Base-by-base conservation (phyloP, 1,284 basidiomycete species). In the Irpex sp. region DNA sequence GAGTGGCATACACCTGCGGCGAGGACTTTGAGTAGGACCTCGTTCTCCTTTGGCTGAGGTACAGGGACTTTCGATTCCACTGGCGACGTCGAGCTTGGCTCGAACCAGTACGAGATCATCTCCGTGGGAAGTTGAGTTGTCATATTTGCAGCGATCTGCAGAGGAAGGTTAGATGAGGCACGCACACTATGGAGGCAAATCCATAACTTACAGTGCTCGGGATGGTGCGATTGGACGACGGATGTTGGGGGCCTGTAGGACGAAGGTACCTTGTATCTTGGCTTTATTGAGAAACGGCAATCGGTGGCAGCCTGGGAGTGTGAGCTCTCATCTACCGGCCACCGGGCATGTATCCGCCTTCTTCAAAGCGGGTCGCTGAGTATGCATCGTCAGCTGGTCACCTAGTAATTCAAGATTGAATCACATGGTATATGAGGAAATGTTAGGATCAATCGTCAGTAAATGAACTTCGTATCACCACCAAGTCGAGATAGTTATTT, bases 121-220 rank as follows among this genome's bases (percentile, higher is more conserved):
- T 94, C 77, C 89, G 93, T 61, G 87, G 56, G 56, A 9, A 57
- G 39, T n/a, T 16, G 39, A 7, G 28, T 33, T 3, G 28, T 33
- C 28, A 33, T 33, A 7, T 7, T 33, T 45, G 39, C 14, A 16
- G 39, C 10, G 4, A 16, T 45, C n/a, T 33, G 28, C 7, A 45
- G 39, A 45, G 14, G 39, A 45, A 14, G n/a, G 28, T 33, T 33
- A 33, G 28, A 33, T 33, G 28, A 33, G 6, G 28, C 28, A 33
- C 28, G 5, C 7, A 33, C 28, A 33, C 28, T 33, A 33, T 7
- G 6, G 39, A 3, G 10, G 12, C 5, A n/a, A 45, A n/a, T 14
- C n/a, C 5, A n/a, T 16, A n/a, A 45, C 39, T 45, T 45, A 14
- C 39, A 7, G 14, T 45, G n/a, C n/a, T 45, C 39, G 14, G 28